Conservation (phyloP, 225 moss, liverwort and hornwort genomes). For the Straminergon stramineum region DNA sequence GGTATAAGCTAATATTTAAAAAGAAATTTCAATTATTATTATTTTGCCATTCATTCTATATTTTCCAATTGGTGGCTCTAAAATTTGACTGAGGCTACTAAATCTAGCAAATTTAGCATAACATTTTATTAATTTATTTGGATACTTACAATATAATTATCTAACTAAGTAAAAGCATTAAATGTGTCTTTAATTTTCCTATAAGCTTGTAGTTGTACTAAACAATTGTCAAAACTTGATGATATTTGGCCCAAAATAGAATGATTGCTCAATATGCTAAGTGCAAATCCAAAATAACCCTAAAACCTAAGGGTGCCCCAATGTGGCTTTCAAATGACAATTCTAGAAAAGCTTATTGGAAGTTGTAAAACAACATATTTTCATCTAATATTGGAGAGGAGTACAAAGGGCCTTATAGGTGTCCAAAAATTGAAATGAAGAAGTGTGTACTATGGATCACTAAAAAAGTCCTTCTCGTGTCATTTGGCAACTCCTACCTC, state of each 20-base stretch:
- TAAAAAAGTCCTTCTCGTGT: no score
- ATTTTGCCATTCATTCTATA: not conserved
- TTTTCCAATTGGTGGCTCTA: not conserved
- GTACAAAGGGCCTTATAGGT: accelerated
- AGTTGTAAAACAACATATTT: not conserved
- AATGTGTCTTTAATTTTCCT: not conserved
- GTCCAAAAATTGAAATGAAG: not conserved
- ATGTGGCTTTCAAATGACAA: not conserved
- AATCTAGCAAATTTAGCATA: not conserved
- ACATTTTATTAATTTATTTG: not conserved
- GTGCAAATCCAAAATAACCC: not conserved
- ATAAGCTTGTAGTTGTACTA: not conserved
- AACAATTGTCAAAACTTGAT: not conserved
- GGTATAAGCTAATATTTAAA: accelerated
- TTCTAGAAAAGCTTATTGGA: not conserved
- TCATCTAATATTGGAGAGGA: accelerated
- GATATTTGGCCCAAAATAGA: not conserved
- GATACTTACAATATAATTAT: not conserved
- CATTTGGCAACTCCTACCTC: no score
- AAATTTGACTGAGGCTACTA: not conserved
- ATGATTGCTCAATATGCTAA: not conserved
- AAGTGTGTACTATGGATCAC: not conserved
- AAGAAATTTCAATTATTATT: not conserved
- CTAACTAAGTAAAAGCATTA: no score
- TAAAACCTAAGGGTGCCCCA: not conserved